Conservation (phyloP, 192 early-diverging fungal species). For the Mortierella claussenii region DNA sequence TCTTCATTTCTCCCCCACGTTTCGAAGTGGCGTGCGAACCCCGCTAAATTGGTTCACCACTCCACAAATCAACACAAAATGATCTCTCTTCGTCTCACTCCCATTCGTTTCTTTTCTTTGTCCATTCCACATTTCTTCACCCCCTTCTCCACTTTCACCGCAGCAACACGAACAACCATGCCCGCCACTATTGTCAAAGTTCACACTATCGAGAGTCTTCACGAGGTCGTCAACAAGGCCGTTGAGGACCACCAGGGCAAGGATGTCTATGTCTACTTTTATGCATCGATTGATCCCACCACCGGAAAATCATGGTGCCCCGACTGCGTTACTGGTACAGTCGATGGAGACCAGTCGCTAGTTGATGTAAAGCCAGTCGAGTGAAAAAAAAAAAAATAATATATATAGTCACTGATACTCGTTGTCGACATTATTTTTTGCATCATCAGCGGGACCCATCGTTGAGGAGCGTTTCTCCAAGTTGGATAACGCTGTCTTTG, state of each 20-base stretch:
- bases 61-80: no score
- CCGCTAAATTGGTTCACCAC: background rate
- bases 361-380: no score
- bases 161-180: conserved; percentile 12
- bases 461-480: conserved; percentile 29
- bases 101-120: background rate
- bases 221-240: conserved; percentile 17
- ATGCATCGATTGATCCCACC: conserved; percentile 26
- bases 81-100: background rate
- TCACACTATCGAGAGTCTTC: conserved; percentile 19
- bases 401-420: no score
- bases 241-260: conserved; percentile 37
- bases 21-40: background rate
- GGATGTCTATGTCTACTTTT: conserved; percentile 44
- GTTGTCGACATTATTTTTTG: no score
- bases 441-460: conserved; percentile 38
- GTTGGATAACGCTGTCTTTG: conserved; percentile 34
- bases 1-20: background rate
- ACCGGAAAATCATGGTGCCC: conserved; percentile 62
- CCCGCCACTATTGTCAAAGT: conserved; percentile 38
- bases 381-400: no score
- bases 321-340: conserved; percentile 48
- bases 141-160: background rate
- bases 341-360: no score
- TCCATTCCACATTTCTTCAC: background rate